Evolutionary conservation across 192 early-diverging fungal genomes (phyloP).

Genomic region (Coemansia sp.): DNA sequence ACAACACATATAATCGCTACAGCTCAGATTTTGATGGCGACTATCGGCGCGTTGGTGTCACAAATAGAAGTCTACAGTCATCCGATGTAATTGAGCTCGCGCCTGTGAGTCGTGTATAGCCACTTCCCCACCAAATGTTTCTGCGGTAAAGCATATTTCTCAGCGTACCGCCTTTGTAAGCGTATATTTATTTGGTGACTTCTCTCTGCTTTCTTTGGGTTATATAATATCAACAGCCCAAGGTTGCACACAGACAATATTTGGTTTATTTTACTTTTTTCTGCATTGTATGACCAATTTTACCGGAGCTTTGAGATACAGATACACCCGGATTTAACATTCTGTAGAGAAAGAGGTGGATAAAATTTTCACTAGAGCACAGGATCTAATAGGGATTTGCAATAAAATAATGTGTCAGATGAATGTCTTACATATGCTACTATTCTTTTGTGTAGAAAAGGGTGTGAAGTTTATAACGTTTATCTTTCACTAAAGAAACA

Average conservation of each 20-base stretch:
- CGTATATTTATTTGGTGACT: neutral
- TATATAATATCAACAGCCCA: neutral
- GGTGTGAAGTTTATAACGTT: too few relatives aligned
- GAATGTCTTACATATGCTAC: too few relatives aligned
- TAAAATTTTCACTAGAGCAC: too few relatives aligned
- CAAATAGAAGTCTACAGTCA: slow-evolving; percentile 14
- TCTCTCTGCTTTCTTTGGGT: neutral
- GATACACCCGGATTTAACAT: too few relatives aligned
- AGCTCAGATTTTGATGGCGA: neutral
- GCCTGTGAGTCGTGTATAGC: slow-evolving; percentile 13
- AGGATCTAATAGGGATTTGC: too few relatives aligned
- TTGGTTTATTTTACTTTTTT: neutral
- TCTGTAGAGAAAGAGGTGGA: too few relatives aligned
- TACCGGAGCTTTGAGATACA: neutral
- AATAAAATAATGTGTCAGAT: too few relatives aligned
- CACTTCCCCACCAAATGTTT: neutral
- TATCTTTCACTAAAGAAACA: too few relatives aligned
- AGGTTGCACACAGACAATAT: neutral
- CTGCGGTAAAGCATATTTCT: neutral
- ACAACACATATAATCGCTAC: slow-evolving; percentile 9
- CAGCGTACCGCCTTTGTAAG: neutral
- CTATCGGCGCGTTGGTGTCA: slow-evolving; percentile 1
- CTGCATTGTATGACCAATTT: neutral
- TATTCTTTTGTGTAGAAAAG: too few relatives aligned
- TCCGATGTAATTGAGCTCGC: slow-evolving; percentile 42